These are phyloP conservation scores for Elsinoe batatas DNA, from an alignment of 2,329 filamentous ascomycete species.

Conservation along the genomic window DNA sequence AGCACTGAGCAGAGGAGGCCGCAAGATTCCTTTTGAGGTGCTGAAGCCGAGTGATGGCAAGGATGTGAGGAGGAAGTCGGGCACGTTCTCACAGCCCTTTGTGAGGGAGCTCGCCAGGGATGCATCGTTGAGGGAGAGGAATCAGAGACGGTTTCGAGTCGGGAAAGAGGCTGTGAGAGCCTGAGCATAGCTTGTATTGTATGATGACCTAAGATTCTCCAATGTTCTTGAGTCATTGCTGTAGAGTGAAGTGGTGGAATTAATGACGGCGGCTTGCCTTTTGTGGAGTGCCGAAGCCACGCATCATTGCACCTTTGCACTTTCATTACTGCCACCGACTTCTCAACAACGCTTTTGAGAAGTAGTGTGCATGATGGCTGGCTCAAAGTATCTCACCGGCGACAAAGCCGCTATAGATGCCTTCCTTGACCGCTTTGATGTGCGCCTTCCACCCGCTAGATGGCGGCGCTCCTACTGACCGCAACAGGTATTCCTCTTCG, in stretches of 20 bases:
- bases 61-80: conserved; percentile 9
- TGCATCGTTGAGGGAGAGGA: conserved; percentile 14
- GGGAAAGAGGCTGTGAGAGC: neutral
- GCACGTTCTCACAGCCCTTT: conserved; percentile 14
- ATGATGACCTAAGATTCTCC: neutral
- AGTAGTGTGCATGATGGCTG: conserved; percentile 15
- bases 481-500: conserved; percentile 74
- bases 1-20: neutral
- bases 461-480: neutral
- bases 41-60: conserved; percentile 9
- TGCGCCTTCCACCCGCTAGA: conserved; percentile 31
- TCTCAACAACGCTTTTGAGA: neutral
- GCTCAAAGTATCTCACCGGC: conserved; percentile 60
- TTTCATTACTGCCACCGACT: neutral
- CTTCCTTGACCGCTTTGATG: conserved; percentile 87
- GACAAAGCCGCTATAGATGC: conserved; percentile 65
- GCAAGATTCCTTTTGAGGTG: neutral
- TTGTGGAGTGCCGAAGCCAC: neutral
- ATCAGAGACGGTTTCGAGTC: conserved; percentile 9
- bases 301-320: neutral
- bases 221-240: neutral
- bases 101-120: conserved; percentile 13
- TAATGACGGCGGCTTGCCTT: neutral
- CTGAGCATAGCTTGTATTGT: neutral
- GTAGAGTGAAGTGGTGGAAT: neutral